Evolutionary conservation across 352 stramenopile genomes (phyloP), one percentile per base, ranked within the genome.

Genomic region (Phytopythium aichiense): DNA sequence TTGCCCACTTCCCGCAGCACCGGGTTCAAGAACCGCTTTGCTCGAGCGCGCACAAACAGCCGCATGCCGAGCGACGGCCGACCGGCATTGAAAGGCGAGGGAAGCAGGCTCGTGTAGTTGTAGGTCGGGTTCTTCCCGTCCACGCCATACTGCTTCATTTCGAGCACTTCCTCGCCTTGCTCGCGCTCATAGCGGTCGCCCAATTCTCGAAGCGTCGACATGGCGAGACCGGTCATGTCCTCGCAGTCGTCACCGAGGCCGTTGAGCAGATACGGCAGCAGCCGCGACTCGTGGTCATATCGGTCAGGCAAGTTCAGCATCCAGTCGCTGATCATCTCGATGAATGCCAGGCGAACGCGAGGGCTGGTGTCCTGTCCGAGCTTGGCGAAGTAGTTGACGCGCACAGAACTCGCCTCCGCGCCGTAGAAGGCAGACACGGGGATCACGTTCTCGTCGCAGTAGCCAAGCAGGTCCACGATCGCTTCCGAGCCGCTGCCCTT

Each of bases 401-500:
- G 85, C 40, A 98, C 85, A 8, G 25, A 56, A 15, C 49, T 56
- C 33, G 49, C 49, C 60, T 96, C 84, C 16, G 78, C 45, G 30
- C 84, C 85, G 67, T 99, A 99, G 66, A 99, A 99, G 15, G 92
- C 84, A 15, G 91, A 77, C 49, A 99, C 87, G 5, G 92, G 88
- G 54, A 98, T 88, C 38, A 98, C 90, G 75, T 99, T 99, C 48
- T 98, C 93, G 57, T 98, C 95, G 43, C 89, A 80, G 70, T 98
- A 97, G 18, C 94, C 96, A 30, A 98, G 81, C 11, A 99, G 69
- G 66, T 99, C 96, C 15, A 83, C 75, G 63, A 99, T 98, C 2
- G 92, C 94, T 23, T 97, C 87, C 7, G 95, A 97, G 45, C 94
- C 96, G n/a, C 92, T 95, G 45, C 94, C 95, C 59, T 96, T 96